Conservation (phyloP, 1,284 basidiomycete genomes). For the Cerioporus squamosus region DNA sequence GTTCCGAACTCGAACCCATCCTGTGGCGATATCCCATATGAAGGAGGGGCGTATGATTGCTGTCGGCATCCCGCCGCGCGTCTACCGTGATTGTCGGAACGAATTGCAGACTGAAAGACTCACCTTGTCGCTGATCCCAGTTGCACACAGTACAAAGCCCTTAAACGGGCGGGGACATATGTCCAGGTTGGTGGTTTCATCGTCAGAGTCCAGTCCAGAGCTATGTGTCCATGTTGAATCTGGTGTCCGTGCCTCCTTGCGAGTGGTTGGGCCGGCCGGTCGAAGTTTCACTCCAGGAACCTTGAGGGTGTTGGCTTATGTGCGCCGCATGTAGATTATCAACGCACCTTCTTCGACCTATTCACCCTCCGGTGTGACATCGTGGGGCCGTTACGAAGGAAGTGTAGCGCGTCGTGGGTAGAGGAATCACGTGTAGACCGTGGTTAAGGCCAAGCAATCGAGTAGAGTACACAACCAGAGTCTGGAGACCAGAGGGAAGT, state of each 20-base stretch:
- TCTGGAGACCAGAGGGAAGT: neutral
- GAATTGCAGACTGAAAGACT: neutral
- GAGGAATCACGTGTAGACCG: too few species aligned
- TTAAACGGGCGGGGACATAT: constrained; percentile 69
- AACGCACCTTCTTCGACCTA: constrained; percentile 49
- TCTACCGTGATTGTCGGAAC: neutral
- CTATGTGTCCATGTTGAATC: constrained; percentile 23
- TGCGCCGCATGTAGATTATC: neutral
- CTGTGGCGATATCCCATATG: too few species aligned
- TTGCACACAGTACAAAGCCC: constrained; percentile 70
- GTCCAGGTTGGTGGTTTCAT: constrained; percentile 44
- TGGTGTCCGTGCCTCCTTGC: constrained; percentile 25
- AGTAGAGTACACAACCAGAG: too few species aligned
- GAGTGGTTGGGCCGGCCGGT: neutral
- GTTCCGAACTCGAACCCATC: too few species aligned
- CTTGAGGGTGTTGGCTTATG: neutral
- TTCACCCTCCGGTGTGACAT: constrained; percentile 34
- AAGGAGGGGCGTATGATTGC: too few species aligned
- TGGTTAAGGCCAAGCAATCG: too few species aligned
- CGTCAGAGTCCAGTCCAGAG: constrained; percentile 30
- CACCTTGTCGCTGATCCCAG: constrained; percentile 73
- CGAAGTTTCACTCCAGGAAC: too few species aligned
- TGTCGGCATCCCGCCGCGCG: too few species aligned
- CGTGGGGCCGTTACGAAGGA: too few species aligned
- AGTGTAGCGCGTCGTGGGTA: too few species aligned